These are phyloP conservation scores for Eragrostis nindensis DNA, from an alignment of 176 grass and related monocot species.

Conservation along the genomic window DNA sequence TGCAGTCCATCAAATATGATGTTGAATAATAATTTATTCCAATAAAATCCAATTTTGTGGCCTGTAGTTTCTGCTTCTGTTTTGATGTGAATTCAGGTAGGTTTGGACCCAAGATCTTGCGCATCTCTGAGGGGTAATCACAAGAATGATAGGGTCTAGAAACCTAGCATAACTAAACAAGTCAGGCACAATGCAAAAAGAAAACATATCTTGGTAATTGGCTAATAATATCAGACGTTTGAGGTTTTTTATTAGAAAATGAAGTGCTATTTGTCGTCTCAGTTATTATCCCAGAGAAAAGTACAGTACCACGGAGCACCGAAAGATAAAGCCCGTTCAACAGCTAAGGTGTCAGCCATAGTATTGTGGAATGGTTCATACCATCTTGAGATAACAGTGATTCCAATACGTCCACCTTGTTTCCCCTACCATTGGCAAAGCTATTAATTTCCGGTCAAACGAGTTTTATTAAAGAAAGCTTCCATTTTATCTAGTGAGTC, in stretches of 20 bases:
- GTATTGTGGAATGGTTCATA: slow-evolving; percentile 56
- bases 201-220: too few species aligned
- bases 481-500: neutral
- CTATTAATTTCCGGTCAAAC: too few species aligned
- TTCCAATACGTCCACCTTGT: slow-evolving; percentile 63
- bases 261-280: too few species aligned
- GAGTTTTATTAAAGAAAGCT: neutral
- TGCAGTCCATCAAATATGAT: slow-evolving; percentile 65
- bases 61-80: slow-evolving; percentile 49
- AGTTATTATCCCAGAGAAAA: neutral
- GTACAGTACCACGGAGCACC: slow-evolving; percentile 47
- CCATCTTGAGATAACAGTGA: slow-evolving; percentile 41
- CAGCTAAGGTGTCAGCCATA: slow-evolving; percentile 46
- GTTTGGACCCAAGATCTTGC: slow-evolving; percentile 37
- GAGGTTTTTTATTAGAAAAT: too few species aligned
- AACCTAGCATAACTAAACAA: slow-evolving; percentile 48
- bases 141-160: slow-evolving; percentile 59
- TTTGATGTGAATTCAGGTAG: slow-evolving; percentile 57
- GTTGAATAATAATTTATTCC: slow-evolving; percentile 70
- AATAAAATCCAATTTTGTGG: slow-evolving; percentile 69
- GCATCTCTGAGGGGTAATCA: slow-evolving; percentile 68
- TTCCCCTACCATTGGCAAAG: slow-evolving; percentile 25
- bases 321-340: slow-evolving; percentile 49
- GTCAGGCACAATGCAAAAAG: neutral
- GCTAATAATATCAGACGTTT: too few species aligned